phyloP scores from a whole-genome alignment of 225 moss, liverwort and hornwort genomes.

The Takakia lepidozioides region DNA sequence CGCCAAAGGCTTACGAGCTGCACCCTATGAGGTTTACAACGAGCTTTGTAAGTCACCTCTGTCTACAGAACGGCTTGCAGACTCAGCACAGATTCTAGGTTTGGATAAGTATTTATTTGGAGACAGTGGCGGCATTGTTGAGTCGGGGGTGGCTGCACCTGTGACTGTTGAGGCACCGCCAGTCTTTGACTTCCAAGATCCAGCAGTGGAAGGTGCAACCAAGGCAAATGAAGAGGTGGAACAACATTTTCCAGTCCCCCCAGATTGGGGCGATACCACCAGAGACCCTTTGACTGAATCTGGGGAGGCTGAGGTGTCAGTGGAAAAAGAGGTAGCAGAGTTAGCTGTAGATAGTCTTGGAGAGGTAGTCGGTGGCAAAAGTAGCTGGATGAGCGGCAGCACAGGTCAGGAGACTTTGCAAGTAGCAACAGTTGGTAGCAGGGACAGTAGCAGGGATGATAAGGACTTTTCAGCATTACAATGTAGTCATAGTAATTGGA shows the following conservation, averaged over 20 bases:
- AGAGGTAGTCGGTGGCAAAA: not conserved
- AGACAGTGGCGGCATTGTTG: constrained; percentile 3
- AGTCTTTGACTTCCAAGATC: too few relatives aligned
- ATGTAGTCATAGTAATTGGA: constrained; percentile 3
- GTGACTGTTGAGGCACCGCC: too few relatives aligned
- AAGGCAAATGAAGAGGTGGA: too few relatives aligned
- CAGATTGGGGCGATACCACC: not conserved
- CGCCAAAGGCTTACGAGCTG: constrained; percentile 26
- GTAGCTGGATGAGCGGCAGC: too few relatives aligned
- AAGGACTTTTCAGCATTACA: not conserved
- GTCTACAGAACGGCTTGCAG: constrained; percentile 31
- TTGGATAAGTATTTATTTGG: constrained; percentile 20
- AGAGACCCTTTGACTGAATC: constrained; percentile 5
- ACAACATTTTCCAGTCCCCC: too few relatives aligned
- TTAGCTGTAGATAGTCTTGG: not conserved
- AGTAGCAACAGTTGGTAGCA: too few relatives aligned
- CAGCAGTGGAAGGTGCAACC: too few relatives aligned
- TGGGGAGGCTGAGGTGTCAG: constrained; percentile 6
- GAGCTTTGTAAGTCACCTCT: constrained; percentile 39
- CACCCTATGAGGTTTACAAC: constrained; percentile 40
- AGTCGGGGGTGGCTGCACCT: not conserved
- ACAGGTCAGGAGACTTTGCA: too few relatives aligned
- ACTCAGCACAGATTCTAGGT: constrained; percentile 27
- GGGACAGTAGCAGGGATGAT: not conserved
- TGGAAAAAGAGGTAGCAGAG: not conserved